These are phyloP conservation scores for Calonectria hongkongensis DNA, from an alignment of 2,329 filamentous ascomycete species.

Conservation along the genomic window DNA sequence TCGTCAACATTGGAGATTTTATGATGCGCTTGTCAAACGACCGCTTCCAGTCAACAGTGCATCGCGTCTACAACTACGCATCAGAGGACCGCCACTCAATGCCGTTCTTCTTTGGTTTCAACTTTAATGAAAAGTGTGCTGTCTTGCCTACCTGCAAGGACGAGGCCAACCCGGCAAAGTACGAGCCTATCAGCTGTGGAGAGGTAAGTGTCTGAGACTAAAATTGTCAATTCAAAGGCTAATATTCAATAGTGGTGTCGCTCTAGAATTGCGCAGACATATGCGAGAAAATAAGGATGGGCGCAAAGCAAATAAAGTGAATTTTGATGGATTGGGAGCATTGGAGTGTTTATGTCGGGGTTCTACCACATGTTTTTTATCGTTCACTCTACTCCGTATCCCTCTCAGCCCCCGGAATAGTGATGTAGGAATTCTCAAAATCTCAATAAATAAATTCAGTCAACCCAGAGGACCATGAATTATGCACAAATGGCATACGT, in stretches of 20 bases:
- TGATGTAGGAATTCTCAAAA: too few species aligned
- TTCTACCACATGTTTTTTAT: too few species aligned
- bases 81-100: slow-evolving; percentile 68
- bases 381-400: too few species aligned
- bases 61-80: slow-evolving; percentile 68
- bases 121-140: slow-evolving; percentile 70
- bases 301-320: fast-evolving
- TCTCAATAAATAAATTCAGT: too few species aligned
- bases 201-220: slow-evolving; percentile 51
- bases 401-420: too few species aligned
- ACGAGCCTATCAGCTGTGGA: slow-evolving; percentile 71
- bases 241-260: neutral
- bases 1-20: slow-evolving; percentile 55
- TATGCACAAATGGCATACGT: too few species aligned
- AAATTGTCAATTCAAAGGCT: neutral
- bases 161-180: slow-evolving; percentile 67
- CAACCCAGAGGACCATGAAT: too few species aligned
- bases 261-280: slow-evolving; percentile 11
- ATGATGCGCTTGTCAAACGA: slow-evolving; percentile 53
- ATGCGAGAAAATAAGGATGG: neutral
- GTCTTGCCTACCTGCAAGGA: slow-evolving; percentile 69
- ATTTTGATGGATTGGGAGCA: too few species aligned
- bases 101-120: slow-evolving; percentile 75
- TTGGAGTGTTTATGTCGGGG: too few species aligned
- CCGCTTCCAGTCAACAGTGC: slow-evolving; percentile 58